Base-by-base conservation (phyloP, 345 rosid genomes). In the Populus davidiana region DNA sequence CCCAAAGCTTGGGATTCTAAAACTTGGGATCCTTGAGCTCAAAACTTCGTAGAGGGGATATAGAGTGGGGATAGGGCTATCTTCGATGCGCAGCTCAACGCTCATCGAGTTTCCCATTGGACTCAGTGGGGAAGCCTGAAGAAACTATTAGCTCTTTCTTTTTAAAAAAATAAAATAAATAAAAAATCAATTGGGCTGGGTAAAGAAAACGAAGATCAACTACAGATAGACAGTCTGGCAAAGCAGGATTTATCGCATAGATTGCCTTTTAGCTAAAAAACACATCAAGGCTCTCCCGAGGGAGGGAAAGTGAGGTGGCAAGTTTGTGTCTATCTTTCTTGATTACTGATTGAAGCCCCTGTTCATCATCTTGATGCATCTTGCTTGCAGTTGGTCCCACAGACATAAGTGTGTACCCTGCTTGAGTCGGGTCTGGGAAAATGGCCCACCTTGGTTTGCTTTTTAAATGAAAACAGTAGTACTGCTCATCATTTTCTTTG, bases 401-500 rank as follows among this genome's bases (percentile, higher is more conserved):
- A 9, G 2, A 59, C 23, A 59, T 2, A 3, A 10, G 4, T 59
- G 29, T 8, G 6, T 54, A 54, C 17, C 12, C 47, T 64, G 18
- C 5, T 3, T 17, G 61, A 23, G 61, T 7, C 8, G 47, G 63
- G 33, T 16, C 38, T 23, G 70, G 67, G 12, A 36, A 49, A 61
- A 59, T 25, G 84, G 75, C 75, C 84, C 83, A 75, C 83, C 8
- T 8, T 49, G 54, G 69, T 50, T 12, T 27, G 62, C 77, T 81
- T 82, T 80, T 33, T 27, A 50, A 71, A 84, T 72, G 77, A 69
- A 36, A 77, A 75, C 82, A 70, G 85, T 61, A 66, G 41, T 20
- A 2, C 44, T 10, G 44, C 44, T 41, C 12, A 70, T 83, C 84
- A 74, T 77, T 82, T 82, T 82, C 81, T 77, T 66, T 77, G 86